Conservation (phyloP, 2,329 filamentous ascomycete species). For the Colletotrichum sp. region DNA sequence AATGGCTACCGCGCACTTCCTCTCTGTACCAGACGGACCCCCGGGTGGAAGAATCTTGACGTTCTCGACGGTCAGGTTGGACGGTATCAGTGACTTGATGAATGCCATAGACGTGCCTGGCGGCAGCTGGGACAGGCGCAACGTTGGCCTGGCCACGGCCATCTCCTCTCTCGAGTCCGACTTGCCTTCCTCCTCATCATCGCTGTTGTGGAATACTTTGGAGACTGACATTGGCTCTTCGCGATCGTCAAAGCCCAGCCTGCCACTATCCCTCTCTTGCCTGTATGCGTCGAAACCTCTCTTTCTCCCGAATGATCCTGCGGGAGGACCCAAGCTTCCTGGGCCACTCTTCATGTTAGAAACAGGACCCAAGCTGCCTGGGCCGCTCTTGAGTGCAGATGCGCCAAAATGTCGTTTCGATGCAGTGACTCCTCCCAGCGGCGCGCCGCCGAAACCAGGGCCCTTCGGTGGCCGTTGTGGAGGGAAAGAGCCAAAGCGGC, state of each 20-base stretch:
- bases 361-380: slow-evolving; percentile 64
- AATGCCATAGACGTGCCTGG: slow-evolving; percentile 63
- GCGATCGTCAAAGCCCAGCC: slow-evolving; percentile 45
- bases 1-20: slow-evolving; percentile 78
- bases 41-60: slow-evolving; percentile 71
- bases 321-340: slow-evolving; percentile 63
- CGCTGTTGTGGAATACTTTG: slow-evolving; percentile 74
- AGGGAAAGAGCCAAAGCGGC: slow-evolving; percentile 10
- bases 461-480: slow-evolving; percentile 2
- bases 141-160: slow-evolving; percentile 65
- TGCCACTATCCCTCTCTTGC: slow-evolving; percentile 33
- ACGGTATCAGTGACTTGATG: slow-evolving; percentile 63
- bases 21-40: slow-evolving; percentile 60
- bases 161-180: slow-evolving; percentile 58
- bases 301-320: slow-evolving; percentile 57
- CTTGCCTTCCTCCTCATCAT: slow-evolving; percentile 56
- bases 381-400: slow-evolving; percentile 62
- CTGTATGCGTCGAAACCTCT: slow-evolving; percentile 54
- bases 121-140: slow-evolving; percentile 65
- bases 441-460: slow-evolving; percentile 30
- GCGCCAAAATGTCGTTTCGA: slow-evolving; percentile 70
- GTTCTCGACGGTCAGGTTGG: slow-evolving; percentile 70
- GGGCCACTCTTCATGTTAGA: slow-evolving; percentile 64
- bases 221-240: slow-evolving; percentile 63
- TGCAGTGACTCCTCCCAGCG: slow-evolving; percentile 27